phyloP scores from a whole-genome alignment of 345 rosid species.

The Brassica napus region Da-Ae NC_063449.1:39611501-39612000 shows the following conservation, averaged over 20 bases:
- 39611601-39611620: conserved; percentile 58
- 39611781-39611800: background rate
- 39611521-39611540: conserved; percentile 47
- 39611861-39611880: conserved; percentile 11
- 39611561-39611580: conserved; percentile 43
- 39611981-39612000: conserved; percentile 22
- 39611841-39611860: conserved; percentile 12
- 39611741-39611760: conserved; percentile 39
- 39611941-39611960: conserved; percentile 6
- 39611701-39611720: conserved; percentile 38
- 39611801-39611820: conserved; percentile 13
- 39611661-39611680: conserved; percentile 32
- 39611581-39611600: conserved; percentile 71
- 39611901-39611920: conserved; percentile 35
- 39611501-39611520: conserved; percentile 37
- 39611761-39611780: conserved; percentile 36
- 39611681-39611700: conserved; percentile 38
- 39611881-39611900: conserved; percentile 20
- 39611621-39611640: conserved; percentile 48
- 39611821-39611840: background rate
- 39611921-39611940: conserved; percentile 21
- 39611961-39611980: conserved; percentile 18
- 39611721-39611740: conserved; percentile 36
- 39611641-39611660: conserved; percentile 32
- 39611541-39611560: conserved; percentile 58